Base-by-base conservation (phyloP, 768 basidiomycete genomes). In the Lactarius tabidus region DNA sequence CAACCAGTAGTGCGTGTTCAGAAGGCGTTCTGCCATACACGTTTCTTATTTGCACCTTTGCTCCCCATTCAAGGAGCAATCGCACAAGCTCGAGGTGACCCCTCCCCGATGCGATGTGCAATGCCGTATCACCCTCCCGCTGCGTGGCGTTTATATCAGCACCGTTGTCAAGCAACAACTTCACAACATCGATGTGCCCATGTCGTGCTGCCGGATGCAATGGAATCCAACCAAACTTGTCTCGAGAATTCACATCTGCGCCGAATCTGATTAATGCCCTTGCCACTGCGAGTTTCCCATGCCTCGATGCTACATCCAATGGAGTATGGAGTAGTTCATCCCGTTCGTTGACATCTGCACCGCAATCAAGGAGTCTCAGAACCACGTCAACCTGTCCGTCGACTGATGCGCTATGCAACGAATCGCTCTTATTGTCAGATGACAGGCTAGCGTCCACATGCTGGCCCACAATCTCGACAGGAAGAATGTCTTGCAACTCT, bases 81-180 rank as follows among this genome's bases (percentile, higher is more conserved):
- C 9, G 41, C n/a, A 43, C 41, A n/a, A 43, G 7, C 8, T 41
- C 41, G 41, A 41, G 7, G 41, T 41, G 6, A 20, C 41, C 41
- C 1, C 6, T 20, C 6, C 1, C 7, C 26, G 51, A 53, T 23
- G 51, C 51, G 51, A 18, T 7, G n/a, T 53, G 51, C 26, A 53
- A 29, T 1, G 51, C 5, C 12, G 51, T 53, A 14, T 9, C 26
- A 10, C 15, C 17, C 1, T 53, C 17, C 23, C 29, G 5, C n/a
- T n/a, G n/a, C n/a, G n/a, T n/a, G n/a, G n/a, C n/a, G n/a, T n/a
- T n/a, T n/a, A n/a, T n/a, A n/a, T 14, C 18, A 3, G 17, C 4
- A 2, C 56, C 55, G 6, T 36, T 38, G 14, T 57, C 43, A 23
- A 63, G 62, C 7, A 64, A 54, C 51, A 64, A 39, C 7, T 7